Conservation (phyloP, 2,329 filamentous ascomycete species). For the Cryoendolithus antarcticus region DNA sequence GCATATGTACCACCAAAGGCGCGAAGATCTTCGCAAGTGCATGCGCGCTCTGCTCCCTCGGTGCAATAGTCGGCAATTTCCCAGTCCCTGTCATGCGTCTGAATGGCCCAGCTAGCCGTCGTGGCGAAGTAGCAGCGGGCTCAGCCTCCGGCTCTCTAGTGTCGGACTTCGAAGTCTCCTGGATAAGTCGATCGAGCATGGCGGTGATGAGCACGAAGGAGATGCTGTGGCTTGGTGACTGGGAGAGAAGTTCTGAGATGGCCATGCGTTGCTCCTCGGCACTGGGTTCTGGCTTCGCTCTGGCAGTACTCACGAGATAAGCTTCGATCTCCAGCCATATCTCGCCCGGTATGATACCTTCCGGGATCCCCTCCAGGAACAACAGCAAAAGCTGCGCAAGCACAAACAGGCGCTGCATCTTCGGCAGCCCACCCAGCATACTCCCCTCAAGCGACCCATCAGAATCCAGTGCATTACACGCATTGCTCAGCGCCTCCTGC, state of each 20-base stretch:
- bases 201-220: constrained; percentile 78
- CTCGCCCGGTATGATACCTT: constrained; percentile 61
- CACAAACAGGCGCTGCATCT: constrained; percentile 60
- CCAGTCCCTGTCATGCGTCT: constrained; percentile 25
- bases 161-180: constrained; percentile 35
- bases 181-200: constrained; percentile 52
- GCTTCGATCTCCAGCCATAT: constrained; percentile 61
- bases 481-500: constrained; percentile 29
- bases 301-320: constrained; percentile 38
- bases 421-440: constrained; percentile 51
- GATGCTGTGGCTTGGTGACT: constrained; percentile 68
- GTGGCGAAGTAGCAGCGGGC: constrained; percentile 20
- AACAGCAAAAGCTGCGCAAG: constrained; percentile 58
- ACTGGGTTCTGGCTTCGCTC: constrained; percentile 30
- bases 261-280: constrained; percentile 46
- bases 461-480: constrained; percentile 59
- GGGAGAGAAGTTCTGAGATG: constrained; percentile 62
- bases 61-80: constrained; percentile 38
- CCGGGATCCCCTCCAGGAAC: constrained; percentile 63
- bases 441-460: constrained; percentile 49
- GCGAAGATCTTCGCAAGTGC: constrained; percentile 56
- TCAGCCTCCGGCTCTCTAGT: constrained; percentile 10
- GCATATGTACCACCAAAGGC: constrained; percentile 46
- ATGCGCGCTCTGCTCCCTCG: constrained; percentile 44
- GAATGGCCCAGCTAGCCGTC: constrained; percentile 20